Evolutionary conservation across 73 alveolate genomes (phyloP), one percentile per base, ranked within the genome.

Genomic region (Tetrahymena elliotti): DNA sequence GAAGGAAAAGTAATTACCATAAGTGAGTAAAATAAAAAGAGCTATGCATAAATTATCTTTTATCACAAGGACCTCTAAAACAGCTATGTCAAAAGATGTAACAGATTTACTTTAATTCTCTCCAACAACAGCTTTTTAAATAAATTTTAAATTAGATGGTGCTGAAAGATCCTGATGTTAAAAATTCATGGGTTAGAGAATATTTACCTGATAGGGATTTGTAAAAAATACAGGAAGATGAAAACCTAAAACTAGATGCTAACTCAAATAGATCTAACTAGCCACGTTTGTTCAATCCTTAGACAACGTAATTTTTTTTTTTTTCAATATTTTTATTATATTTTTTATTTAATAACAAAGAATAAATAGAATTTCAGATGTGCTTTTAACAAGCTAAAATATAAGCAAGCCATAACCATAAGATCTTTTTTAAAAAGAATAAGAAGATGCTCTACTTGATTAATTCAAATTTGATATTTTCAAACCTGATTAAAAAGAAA

Each of bases 391-490:
- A 68, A 68, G 88, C 33, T 31, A 68, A 10, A 68, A 68, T 31
- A 68, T 68, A n/a, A 68, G 88, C 36, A 68, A 68, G 36, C 88
- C 88, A 16, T 68, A 68, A 16, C 88, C 88, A 68, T 36, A 68
- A 24, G 88, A 68, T 68, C 88, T 68, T n/a, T 3, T 6, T 24
- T 11, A 68, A 68, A 68, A 68, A 24, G 88, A 68, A 10, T 16
- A 82, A 9, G 53, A 38, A 83, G 34, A 82, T 22, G 20, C 9
- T 6, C 33, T 12, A 16, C 33, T 94, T 0, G 96, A 94, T 39
- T 5, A 88, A 7, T 94, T 94, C 41, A 52, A 38, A 20, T 94
- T 94, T 94, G 93, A 94, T n/a, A 38, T 94, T 35, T 39, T 94
- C 18, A 34, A 83, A 94, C 38, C 39, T 8, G 94, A 83, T 36